Evolutionary conservation across 2,329 filamentous ascomycete genomes (phyloP), one percentile per base, ranked within the genome.

Genomic region (Pseudogymnoascus pannorum): DNA sequence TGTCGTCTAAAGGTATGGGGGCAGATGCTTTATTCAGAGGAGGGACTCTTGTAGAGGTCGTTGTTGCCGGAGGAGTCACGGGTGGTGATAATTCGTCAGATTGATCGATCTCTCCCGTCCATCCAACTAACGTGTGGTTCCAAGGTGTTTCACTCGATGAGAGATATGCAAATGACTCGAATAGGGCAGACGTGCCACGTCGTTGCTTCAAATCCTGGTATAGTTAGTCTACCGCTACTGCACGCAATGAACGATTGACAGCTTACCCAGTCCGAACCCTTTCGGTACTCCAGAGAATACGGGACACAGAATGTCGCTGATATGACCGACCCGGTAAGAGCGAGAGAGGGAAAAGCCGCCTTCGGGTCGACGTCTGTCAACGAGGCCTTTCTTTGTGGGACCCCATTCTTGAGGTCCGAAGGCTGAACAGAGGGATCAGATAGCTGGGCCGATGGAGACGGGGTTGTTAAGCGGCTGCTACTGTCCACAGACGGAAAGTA

Each of bases 81-180:
- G 79, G 77, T 2, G 80, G 76, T 4, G 79, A 78, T 11, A 77
- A 65, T 18, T 73, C 70, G 48, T 82, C 78, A 40, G 71, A 64
- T 2, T 79, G 75, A 62, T 87, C 83, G 63, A 93, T 88, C 74
- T 97, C 93, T 62, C 93, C 93, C 2, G 93, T 96, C 93, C 93
- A 97, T 51, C 91, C 92, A 60, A 97, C 89, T 5, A 97, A 83
- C 0, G 87, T 94, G 76, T 97, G 93, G 69, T 92, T 91, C 92
- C 92, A 97, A 18, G 88, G 86, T 2, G 88, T 87, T 44, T 88
- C 82, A 61, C 88, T 81, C n/a, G 92, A 95, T 3, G 92, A 90
- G 48, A 97, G 85, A 75, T 95, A 87, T 61, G 87, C 84, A 70
- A 97, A 92, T 8, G 92, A 92, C 73, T 97, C 92, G 75, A 95